Base-by-base conservation (phyloP, 495 filamentous ascomycete genomes). In the Cetradonia linearis region DNA sequence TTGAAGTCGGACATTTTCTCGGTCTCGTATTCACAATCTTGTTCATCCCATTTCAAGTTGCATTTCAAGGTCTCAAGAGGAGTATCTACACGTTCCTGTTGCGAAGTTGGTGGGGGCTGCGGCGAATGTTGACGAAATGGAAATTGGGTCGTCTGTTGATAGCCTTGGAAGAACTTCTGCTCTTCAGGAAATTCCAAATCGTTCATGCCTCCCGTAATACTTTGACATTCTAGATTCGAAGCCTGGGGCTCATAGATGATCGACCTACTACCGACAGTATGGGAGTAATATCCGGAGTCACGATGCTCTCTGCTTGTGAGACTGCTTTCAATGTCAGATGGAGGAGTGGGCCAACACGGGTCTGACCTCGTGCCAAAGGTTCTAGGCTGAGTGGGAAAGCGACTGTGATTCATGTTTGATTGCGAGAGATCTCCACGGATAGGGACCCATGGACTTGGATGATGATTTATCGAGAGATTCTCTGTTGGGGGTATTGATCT, bases 241-340 rank as follows among this genome's bases (percentile, higher is more conserved):
- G 74, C 73, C 20, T 66, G 56, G 23, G 75, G 53, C 8, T 70
- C 66, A n/a, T 23, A 73, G 25, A 70, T 74, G 9, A 78, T 71
- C 0, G 82, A 85, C 10, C 70, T 73, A 13, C 78, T 76, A 0
- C 74, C 72, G 54, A 71, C 67, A 48, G 70, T 77, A 5, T 65
- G 68, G 57, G 78, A 85, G 11, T 75, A 80, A 67, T 87, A 88
- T 16, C 80, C 85, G 8, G 86, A 88, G 65, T 89, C 86, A 2
- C 77, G 80, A 2, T 74, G 71, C 28, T 76, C 65, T 11, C 74
- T 71, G 18, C 75, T 73, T 34, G 76, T 77, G 40, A 70, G 73
- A 58, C 81, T 73, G 25, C 80, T 82, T 34, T 76, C 83, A 48
- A 71, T 74, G 57, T 87, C 84, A 3, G 83, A 86, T 10, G 67